Conservation (phyloP, 768 basidiomycete species). For the Lentinus tigrinus region DNA sequence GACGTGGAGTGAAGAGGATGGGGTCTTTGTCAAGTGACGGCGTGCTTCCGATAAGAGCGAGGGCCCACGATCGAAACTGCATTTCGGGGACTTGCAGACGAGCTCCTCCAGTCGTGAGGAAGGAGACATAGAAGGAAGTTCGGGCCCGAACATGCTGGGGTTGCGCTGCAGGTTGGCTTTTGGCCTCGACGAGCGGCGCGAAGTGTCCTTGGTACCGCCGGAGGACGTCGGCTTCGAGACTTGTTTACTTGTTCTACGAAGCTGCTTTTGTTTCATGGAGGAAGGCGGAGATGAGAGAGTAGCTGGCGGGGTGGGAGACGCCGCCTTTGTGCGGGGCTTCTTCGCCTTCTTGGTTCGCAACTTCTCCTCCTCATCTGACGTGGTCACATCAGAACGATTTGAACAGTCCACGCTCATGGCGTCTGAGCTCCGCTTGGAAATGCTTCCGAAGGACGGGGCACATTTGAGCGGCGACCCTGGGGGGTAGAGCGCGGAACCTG, state of each 20-base stretch:
- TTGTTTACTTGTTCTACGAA: slow-evolving; percentile 24
- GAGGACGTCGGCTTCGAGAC: slow-evolving; percentile 1
- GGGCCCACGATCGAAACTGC: no score
- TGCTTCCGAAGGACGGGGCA: slow-evolving; percentile 54
- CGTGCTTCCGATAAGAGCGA: no score
- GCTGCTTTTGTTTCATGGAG: slow-evolving; percentile 10
- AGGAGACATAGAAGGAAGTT: slow-evolving; percentile 43
- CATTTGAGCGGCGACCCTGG: slow-evolving; percentile 42
- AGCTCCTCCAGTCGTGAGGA: not conserved
- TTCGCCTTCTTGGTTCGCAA: slow-evolving; percentile 57
- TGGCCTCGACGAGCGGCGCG: slow-evolving; percentile 25
- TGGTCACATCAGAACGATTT: slow-evolving; percentile 32
- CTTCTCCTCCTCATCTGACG: slow-evolving; percentile 80
- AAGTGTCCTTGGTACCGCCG: slow-evolving; percentile 13
- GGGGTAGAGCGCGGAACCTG: slow-evolving; percentile 28
- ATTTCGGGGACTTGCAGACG: no score
- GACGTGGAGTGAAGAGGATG: no score
- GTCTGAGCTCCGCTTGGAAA: slow-evolving; percentile 27
- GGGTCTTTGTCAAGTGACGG: no score
- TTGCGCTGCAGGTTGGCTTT: slow-evolving; percentile 52
- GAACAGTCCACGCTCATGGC: slow-evolving; percentile 30
- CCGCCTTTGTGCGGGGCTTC: slow-evolving; percentile 49
- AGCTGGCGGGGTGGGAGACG: slow-evolving; percentile 31
- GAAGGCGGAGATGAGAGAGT: slow-evolving; percentile 20
- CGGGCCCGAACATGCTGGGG: slow-evolving; percentile 66